Evolutionary conservation across 129 eudicot species (phyloP).

Genomic region (Tagetes patula): DNA sequence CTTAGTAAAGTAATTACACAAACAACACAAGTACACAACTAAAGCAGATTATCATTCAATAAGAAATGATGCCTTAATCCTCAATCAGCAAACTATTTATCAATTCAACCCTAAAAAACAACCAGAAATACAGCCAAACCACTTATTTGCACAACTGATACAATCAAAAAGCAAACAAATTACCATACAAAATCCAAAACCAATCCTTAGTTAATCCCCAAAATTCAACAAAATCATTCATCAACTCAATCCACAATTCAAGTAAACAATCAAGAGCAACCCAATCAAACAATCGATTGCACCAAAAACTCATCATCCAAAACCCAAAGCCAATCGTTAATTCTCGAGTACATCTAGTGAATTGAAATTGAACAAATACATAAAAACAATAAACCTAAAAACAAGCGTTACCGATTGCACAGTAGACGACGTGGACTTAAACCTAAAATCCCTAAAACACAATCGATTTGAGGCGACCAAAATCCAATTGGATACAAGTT

Average conservation of each 20-base stretch:
- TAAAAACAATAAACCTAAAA: not conserved
- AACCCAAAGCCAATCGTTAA: slow-evolving; percentile 19
- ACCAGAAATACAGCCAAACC: slow-evolving; percentile 14
- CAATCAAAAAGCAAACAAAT: not conserved
- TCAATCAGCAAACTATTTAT: slow-evolving; percentile 6
- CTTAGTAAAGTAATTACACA: not conserved
- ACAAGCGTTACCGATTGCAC: slow-evolving; percentile 8
- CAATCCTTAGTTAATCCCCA: slow-evolving; percentile 3
- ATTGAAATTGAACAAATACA: slow-evolving; percentile 8
- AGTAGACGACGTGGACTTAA: slow-evolving; percentile 8
- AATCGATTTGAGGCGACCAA: slow-evolving; percentile 13
- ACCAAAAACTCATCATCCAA: not conserved
- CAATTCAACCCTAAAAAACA: slow-evolving; percentile 13
- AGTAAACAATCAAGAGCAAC: slow-evolving; percentile 12
- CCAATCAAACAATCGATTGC: not conserved
- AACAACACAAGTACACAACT: not conserved
- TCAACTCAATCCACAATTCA: slow-evolving; percentile 21
- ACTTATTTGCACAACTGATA: not conserved
- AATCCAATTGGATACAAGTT: slow-evolving; percentile 15
- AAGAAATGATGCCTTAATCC: slow-evolving; percentile 3
- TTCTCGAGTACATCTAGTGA: not conserved
- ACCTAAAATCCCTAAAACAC: slow-evolving; percentile 29
- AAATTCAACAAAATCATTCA: not conserved
- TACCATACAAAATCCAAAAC: slow-evolving; percentile 4
- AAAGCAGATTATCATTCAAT: not conserved